Evolutionary conservation across 768 basidiomycete genomes (phyloP).

Genomic region (Chalciporus pseudorubinellus): DNA sequence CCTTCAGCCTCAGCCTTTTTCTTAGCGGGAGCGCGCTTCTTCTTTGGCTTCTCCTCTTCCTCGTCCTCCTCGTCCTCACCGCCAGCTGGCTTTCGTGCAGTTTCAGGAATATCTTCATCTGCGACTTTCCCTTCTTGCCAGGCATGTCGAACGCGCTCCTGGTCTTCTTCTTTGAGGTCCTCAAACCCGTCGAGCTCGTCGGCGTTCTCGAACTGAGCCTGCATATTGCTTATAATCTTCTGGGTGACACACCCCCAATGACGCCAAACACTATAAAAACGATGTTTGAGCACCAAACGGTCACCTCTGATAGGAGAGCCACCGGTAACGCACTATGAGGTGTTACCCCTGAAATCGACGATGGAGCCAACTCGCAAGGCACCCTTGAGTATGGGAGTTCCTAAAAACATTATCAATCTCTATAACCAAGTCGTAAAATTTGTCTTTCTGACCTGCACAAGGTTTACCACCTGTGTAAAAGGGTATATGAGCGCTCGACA

Average conservation of each 20-base stretch:
- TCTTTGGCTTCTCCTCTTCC: slow-evolving; percentile 56
- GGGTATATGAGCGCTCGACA: slow-evolving; percentile 16
- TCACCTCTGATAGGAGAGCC: background rate
- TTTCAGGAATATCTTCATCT: slow-evolving; percentile 78
- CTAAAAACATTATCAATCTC: slow-evolving; percentile 35
- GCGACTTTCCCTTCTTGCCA: slow-evolving; percentile 78
- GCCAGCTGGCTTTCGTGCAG: slow-evolving; percentile 57
- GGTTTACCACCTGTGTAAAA: slow-evolving; percentile 67
- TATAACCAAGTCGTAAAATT: background rate
- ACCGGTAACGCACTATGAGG: slow-evolving; percentile 53
- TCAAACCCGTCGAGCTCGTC: slow-evolving; percentile 86
- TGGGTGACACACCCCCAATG: slow-evolving; percentile 88
- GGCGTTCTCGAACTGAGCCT: slow-evolving; percentile 53
- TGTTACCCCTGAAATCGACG: slow-evolving; percentile 71
- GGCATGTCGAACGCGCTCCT: slow-evolving; percentile 68
- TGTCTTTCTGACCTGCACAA: slow-evolving; percentile 52
- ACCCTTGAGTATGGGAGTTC: slow-evolving; percentile 71
- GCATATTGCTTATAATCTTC: slow-evolving; percentile 69
- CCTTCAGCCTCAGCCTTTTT: slow-evolving; percentile 34
- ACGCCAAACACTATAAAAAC: slow-evolving; percentile 63
- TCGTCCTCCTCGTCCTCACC: slow-evolving; percentile 48
- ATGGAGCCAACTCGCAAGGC: slow-evolving; percentile 68
- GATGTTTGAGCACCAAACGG: background rate
- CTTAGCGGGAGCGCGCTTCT: slow-evolving; percentile 40
- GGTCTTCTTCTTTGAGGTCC: slow-evolving; percentile 63